Percentiles rank a stretch among this genome's conserved stretches.
Conservation (phyloP, 2,329 filamentous ascomycete species). For the Fusarium verticillioides region DNA sequence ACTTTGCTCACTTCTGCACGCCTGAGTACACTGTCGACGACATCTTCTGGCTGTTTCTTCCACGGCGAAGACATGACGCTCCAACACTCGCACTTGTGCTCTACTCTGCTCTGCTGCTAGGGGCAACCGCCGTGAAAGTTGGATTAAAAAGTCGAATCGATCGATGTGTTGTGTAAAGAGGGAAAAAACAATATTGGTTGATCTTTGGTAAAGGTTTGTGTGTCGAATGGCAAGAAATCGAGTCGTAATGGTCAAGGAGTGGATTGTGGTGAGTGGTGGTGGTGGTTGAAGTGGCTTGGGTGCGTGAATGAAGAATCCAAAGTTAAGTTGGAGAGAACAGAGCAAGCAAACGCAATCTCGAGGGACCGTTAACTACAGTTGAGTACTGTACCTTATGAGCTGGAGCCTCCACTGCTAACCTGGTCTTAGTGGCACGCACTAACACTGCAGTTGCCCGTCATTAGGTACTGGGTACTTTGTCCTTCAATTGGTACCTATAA, state of each 20-base stretch:
- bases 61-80: slow-evolving; percentile 68
- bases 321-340: slow-evolving; percentile 20
- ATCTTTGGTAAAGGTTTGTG: background rate
- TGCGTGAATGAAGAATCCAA: slow-evolving; percentile 28
- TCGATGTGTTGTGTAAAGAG: background rate
- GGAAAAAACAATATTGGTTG: background rate
- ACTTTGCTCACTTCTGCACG: slow-evolving; percentile 82
- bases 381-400: slow-evolving; percentile 15
- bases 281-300: slow-evolving; percentile 17
- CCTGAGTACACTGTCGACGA: slow-evolving; percentile 76
- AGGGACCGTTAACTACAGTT: slow-evolving; percentile 20
- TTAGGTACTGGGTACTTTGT: slow-evolving; percentile 18
- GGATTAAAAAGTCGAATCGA: slow-evolving; percentile 6
- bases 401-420: slow-evolving; percentile 19
- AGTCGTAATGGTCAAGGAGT: slow-evolving; percentile 25
- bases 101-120: slow-evolving; percentile 36
- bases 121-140: slow-evolving; percentile 29
- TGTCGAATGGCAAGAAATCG: slow-evolving; percentile 17
- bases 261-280: slow-evolving; percentile 31
- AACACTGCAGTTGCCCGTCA: slow-evolving; percentile 25
- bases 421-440: slow-evolving; percentile 15
- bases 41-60: slow-evolving; percentile 72
- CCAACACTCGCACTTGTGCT: slow-evolving; percentile 22
- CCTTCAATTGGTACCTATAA: background rate
- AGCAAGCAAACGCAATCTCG: slow-evolving; percentile 13